Evolutionary conservation across 2,329 filamentous ascomycete genomes (phyloP).

Genomic region (Talaromyces albobiverticillius): DNA sequence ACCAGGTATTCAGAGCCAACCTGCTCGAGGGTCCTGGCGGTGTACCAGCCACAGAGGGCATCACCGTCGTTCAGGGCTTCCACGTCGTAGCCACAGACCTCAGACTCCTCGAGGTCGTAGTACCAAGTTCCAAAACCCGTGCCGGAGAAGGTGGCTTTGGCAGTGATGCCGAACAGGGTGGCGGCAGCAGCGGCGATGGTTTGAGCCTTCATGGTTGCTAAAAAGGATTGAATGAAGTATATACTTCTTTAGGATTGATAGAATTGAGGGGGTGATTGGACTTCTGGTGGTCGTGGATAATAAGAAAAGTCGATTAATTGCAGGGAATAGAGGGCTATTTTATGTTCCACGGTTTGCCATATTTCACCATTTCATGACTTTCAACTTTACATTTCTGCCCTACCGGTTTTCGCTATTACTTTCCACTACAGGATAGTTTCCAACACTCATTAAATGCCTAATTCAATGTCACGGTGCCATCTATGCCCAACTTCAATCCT

Average conservation of each 20-base stretch:
- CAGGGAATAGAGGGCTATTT: not conserved
- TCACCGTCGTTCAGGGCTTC: not conserved
- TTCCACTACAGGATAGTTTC: not conserved
- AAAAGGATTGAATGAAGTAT: not conserved
- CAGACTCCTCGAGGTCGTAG: not conserved
- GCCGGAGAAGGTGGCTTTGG: not conserved
- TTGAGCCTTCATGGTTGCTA: conserved; percentile 4
- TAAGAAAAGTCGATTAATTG: not conserved
- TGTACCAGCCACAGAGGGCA: not conserved
- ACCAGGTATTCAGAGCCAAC: conserved; percentile 5
- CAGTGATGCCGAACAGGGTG: not conserved
- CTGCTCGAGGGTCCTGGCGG: not conserved
- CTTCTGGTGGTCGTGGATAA: not conserved
- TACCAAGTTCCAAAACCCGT: conserved; percentile 1
- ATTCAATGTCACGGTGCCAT: not conserved
- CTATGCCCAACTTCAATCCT: not conserved
- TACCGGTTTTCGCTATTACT: not conserved
- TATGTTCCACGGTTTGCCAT: not conserved
- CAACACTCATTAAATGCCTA: not conserved
- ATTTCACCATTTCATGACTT: not conserved
- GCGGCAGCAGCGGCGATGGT: not conserved
- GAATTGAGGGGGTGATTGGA: not conserved
- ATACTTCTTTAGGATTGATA: not conserved
- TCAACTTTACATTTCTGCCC: not conserved
- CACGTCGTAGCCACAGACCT: not conserved